Evolutionary conservation across 805 yeast genomes (phyloP).

Genomic region (Sugiyamaella floridensis): DNA sequence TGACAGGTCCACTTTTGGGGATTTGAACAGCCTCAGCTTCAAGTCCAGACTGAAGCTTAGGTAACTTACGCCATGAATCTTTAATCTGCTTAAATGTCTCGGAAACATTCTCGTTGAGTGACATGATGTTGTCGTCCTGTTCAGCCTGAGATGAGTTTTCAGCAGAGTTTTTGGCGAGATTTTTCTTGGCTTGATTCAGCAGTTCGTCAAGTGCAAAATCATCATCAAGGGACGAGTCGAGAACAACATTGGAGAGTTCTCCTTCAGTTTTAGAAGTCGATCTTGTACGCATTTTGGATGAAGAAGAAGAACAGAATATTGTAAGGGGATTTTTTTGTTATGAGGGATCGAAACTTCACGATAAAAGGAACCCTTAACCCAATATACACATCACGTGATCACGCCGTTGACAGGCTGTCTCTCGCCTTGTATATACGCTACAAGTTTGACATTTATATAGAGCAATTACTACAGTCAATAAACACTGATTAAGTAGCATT

Average conservation of each 20-base stretch:
- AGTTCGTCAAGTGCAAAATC: constrained; percentile 13
- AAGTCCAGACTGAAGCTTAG: constrained; percentile 13
- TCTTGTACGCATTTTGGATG: constrained; percentile 1
- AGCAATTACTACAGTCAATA: too few relatives aligned
- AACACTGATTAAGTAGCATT: too few relatives aligned
- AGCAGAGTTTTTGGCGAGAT: constrained; percentile 2
- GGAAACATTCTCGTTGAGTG: neutral
- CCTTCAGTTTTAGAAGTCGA: neutral
- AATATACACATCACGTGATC: too few relatives aligned
- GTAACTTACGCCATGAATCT: constrained; percentile 11
- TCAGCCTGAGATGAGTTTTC: neutral
- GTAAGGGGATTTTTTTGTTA: neutral
- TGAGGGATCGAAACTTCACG: neutral
- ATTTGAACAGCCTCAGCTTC: neutral
- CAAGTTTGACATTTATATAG: too few relatives aligned
- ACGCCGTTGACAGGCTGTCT: too few relatives aligned
- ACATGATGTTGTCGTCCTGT: neutral
- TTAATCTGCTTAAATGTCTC: constrained; percentile 8
- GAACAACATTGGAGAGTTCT: neutral
- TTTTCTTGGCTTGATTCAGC: constrained; percentile 14
- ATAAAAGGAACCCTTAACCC: too few relatives aligned
- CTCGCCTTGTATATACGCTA: too few relatives aligned
- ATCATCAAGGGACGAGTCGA: neutral
- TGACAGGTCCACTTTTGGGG: constrained; percentile 6
- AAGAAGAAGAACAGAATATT: too few relatives aligned